Conservation (phyloP, 345 rosid species). For the Eucalyptus victrix region DNA sequence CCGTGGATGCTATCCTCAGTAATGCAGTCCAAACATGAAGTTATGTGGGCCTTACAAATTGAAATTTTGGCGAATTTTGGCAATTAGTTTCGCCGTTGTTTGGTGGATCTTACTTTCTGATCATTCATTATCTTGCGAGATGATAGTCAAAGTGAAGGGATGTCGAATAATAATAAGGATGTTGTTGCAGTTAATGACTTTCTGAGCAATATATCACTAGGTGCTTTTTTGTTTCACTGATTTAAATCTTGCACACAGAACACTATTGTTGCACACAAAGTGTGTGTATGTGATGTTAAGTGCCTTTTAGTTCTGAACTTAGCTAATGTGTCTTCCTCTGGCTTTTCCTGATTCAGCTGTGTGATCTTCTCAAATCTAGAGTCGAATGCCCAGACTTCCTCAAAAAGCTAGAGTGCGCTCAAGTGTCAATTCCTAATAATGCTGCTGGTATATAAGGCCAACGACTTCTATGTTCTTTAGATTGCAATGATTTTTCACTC, state of each 20-base stretch:
- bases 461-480: neutral
- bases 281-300: neutral
- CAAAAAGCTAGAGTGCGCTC: constrained; percentile 58
- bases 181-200: neutral
- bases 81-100: neutral
- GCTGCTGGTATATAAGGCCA: neutral
- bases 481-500: neutral
- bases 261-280: neutral
- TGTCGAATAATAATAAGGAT: neutral
- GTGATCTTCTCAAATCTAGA: constrained; percentile 77
- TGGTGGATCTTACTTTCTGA: neutral
- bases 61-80: neutral
- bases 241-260: neutral
- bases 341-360: constrained; percentile 38
- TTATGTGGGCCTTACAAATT: neutral
- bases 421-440: constrained; percentile 26
- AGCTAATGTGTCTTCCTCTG: neutral
- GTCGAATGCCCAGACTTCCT: constrained; percentile 68
- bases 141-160: neutral
- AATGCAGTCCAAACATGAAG: neutral
- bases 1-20: neutral
- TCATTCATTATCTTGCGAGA: neutral
- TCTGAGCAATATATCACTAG: neutral
- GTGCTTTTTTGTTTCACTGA: neutral
- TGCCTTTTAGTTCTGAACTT: neutral